Conservation (phyloP, 2,329 filamentous ascomycete genomes). For the Calonectria hongkongensis region DNA sequence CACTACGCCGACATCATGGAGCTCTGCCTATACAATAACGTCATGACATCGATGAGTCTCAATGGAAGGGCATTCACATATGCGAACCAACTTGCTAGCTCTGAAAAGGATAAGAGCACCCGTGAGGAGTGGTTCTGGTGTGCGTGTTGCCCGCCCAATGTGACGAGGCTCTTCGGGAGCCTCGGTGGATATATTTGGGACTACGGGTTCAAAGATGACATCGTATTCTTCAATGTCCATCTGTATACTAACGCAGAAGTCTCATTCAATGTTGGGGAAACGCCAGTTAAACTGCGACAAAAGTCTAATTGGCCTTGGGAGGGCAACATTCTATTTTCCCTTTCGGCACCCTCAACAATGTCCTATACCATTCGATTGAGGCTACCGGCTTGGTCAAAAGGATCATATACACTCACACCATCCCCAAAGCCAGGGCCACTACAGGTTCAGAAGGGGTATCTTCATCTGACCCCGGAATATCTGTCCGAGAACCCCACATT, state of each 20-base stretch:
- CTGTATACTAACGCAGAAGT: constrained; percentile 72
- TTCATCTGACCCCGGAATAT: constrained; percentile 66
- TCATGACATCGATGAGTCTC: constrained; percentile 74
- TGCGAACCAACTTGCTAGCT: constrained; percentile 76
- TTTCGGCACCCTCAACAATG: constrained; percentile 54
- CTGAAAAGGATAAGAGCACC: constrained; percentile 67
- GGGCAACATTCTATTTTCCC: constrained; percentile 68
- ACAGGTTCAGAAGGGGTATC: constrained; percentile 67
- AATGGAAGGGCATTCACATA: constrained; percentile 77
- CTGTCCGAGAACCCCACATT: constrained; percentile 59
- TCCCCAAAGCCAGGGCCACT: constrained; percentile 43
- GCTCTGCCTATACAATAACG: constrained; percentile 75
- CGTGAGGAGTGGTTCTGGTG: constrained; percentile 75
- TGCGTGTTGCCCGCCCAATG: constrained; percentile 77
- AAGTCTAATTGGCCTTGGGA: constrained; percentile 75
- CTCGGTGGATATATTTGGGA: constrained; percentile 76
- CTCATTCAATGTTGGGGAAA: constrained; percentile 59
- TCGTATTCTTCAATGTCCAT: constrained; percentile 70
- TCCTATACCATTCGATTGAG: constrained; percentile 68
- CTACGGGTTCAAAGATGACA: constrained; percentile 54
- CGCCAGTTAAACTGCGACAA: constrained; percentile 61
- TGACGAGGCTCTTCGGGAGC: constrained; percentile 73
- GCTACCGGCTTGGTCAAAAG: constrained; percentile 71
- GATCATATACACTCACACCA: constrained; percentile 59
- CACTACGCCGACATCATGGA: constrained; percentile 77